Evolutionary conservation across 2,329 filamentous ascomycete genomes (phyloP), one percentile per base, ranked within the genome.

Genomic region (Aspergillus sp.): DNA sequence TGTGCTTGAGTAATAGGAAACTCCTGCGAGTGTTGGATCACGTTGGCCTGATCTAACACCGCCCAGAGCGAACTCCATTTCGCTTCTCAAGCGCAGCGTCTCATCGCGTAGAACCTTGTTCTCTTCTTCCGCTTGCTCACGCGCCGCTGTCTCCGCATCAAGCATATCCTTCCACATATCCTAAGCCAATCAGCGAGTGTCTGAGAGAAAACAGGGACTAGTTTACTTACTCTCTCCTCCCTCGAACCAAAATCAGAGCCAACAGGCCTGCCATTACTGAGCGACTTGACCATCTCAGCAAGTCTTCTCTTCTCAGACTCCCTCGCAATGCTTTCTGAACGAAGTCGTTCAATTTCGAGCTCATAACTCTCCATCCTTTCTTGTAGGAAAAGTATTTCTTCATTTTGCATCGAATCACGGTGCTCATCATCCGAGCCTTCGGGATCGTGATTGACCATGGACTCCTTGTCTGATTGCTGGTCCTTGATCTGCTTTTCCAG

Each of bases 141-240:
- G 82, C 25, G 90, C 83, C 3, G 86, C 85, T 2, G 88, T 93
- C 68, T 98, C 93, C 55, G 93, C 88, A 62, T 96, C 89, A 22
- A 96, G 79, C 52, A 97, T 81, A 59, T 96, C 91, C 66, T 95
- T 95, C 85, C 89, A 95, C 67, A 96, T 91, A 53, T 94, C 89
- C 63, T 86, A 55, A 52, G 49, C 51, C 4, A 1, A 12, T 30
- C 4, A 30, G 25, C 56, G 50, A 55, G 55, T 63, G n/a, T 22
- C n/a, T 47, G 39, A 13, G 22, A 46, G n/a, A 25, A 19, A 38
- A 41, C 39, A 42, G 30, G 45, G 23, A n/a, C 22, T 9, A 2
- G 22, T 38, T 22, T 7, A 67, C 71, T 56, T 61, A 74, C 61
- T 64, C 75, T 64, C 64, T 77, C 66, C 53, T 75, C 66, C 56